phyloP scores from a whole-genome alignment of 768 basidiomycete species.

The Clitopilus passeckerianus region DNA sequence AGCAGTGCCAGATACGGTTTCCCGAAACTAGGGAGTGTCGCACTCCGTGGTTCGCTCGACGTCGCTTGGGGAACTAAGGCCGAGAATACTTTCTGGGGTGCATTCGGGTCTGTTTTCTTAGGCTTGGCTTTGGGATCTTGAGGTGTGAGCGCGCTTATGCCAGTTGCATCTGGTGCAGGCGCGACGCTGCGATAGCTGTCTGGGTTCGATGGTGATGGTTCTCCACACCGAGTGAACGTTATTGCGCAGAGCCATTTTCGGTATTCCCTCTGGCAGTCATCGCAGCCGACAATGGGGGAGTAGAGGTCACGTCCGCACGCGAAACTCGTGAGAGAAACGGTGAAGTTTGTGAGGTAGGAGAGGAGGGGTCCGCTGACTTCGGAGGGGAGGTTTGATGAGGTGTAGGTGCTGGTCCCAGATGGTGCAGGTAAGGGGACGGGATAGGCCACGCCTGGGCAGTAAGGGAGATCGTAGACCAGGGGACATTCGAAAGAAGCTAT shows the following conservation, averaged over 20 bases:
- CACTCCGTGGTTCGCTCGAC: constrained; percentile 36
- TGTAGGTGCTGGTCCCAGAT: constrained; percentile 34
- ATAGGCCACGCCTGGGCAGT: constrained; percentile 68
- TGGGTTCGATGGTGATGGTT: constrained; percentile 33
- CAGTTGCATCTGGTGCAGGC: constrained; percentile 25
- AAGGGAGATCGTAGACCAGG: constrained; percentile 66
- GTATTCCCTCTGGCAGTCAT: constrained; percentile 70
- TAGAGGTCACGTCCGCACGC: constrained; percentile 80
- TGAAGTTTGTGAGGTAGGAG: constrained; percentile 67
- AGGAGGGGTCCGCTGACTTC: constrained; percentile 46
- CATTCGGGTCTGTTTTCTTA: constrained; percentile 6
- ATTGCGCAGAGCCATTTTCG: constrained; percentile 73
- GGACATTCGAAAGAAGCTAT: constrained; percentile 65
- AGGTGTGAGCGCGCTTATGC: constrained; percentile 19
- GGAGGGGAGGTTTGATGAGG: constrained; percentile 44
- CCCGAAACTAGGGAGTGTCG: constrained; percentile 38
- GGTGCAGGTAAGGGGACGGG: constrained; percentile 61
- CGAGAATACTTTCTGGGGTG: constrained; percentile 30
- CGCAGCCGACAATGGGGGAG: constrained; percentile 73
- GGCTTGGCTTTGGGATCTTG: constrained; percentile 9
- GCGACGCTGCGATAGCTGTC: constrained; percentile 26
- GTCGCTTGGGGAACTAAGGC: constrained; percentile 45
- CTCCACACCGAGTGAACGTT: constrained; percentile 72
- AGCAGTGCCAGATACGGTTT: constrained; percentile 55
- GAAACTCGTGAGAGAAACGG: constrained; percentile 62